phyloP scores from a whole-genome alignment of 176 grass and related monocot species.

The Oryza meridionalis region DNA sequence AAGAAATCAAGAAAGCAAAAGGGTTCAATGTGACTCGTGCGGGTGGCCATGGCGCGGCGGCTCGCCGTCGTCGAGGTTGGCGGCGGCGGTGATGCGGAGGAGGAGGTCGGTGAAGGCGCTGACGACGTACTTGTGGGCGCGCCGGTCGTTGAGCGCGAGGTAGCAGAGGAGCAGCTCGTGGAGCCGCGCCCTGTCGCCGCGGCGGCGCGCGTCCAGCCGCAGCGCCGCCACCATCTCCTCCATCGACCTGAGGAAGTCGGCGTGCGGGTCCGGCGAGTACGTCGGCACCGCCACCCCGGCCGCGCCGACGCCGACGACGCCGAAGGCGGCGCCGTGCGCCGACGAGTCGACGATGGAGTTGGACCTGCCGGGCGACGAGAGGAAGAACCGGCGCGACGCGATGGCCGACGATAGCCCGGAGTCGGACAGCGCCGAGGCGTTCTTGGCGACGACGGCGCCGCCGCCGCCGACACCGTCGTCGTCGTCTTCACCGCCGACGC shows the following conservation, averaged over 20 bases:
- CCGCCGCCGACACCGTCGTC: background rate
- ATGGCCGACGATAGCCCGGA: constrained; percentile 76
- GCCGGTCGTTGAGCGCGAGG: constrained; percentile 89
- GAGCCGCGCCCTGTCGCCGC: constrained; percentile 64
- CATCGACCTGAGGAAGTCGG: constrained; percentile 88
- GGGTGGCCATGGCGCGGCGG: background rate
- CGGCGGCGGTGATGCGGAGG: constrained; percentile 55
- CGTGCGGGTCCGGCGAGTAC: constrained; percentile 90
- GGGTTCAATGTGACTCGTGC: background rate
- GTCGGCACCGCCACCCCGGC: constrained; percentile 87
- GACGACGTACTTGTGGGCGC: constrained; percentile 84
- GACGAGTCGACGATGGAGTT: constrained; percentile 89
- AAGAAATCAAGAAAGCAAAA: background rate
- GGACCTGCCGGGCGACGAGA: constrained; percentile 68
- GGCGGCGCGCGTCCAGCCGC: constrained; percentile 58
- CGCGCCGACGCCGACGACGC: constrained; percentile 24
- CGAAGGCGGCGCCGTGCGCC: constrained; percentile 31
- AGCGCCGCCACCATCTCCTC: constrained; percentile 93
- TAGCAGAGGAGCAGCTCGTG: constrained; percentile 97
- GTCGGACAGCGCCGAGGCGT: constrained; percentile 44
- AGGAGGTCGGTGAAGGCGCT: constrained; percentile 97
- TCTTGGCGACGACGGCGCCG: constrained; percentile 32
- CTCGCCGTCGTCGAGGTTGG: constrained; percentile 6
- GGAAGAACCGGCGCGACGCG: constrained; percentile 93
- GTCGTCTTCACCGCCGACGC: no score